Base-by-base conservation (phyloP, 805 yeast genomes). In the Nakazawaea molendinolei region DNA sequence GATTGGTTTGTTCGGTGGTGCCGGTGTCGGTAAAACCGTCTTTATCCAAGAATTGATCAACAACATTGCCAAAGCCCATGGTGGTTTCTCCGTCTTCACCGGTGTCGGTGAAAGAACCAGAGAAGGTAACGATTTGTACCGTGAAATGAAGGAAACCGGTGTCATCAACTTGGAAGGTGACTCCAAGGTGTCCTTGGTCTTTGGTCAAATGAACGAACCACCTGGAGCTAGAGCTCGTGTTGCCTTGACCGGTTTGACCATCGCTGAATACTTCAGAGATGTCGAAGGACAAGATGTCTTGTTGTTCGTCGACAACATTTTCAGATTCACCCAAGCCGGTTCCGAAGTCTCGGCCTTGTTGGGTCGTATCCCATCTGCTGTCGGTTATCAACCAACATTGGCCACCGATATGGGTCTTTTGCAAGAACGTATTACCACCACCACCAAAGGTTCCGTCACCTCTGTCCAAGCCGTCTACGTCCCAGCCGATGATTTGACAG, bases 21-120 rank as follows among this genome's bases (percentile, higher is more conserved):
- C 98, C 70, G 98, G 98, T 90, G 98, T 90, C 85, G 98, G 98
- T 75, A 90, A 90, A 74, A 90, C 98, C 70, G 98, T 90, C 49
- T 90, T 90, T 75, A 90, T 90, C 74, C 98, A 90, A 79, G 98
- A 90, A 76, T 80, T 90, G 76, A 90, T 90, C 71, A 90, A 92
- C 89, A 90, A 90, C 80, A 92, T 90, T 63, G 98, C 98, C 67
- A 92, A 90, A 79, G 97, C 98, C 61, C 97, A 90, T 71, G 98
- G 97, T 86, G 97, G 97, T 84, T 90, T 90, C 95, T 90, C 97
- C 42, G 97, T 90, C 54, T 90, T 90, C 83, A 84, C 96, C 60
- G 98, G 98, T 87, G 98, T 90, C 71, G 98, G 98, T 81, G 98
- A 92, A 78, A 85, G 98, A 76, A 90, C 98, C 76, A 92, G 98